These are phyloP conservation scores for Mycena amicta DNA, from an alignment of 768 basidiomycete species.

Conservation along the genomic window DNA sequence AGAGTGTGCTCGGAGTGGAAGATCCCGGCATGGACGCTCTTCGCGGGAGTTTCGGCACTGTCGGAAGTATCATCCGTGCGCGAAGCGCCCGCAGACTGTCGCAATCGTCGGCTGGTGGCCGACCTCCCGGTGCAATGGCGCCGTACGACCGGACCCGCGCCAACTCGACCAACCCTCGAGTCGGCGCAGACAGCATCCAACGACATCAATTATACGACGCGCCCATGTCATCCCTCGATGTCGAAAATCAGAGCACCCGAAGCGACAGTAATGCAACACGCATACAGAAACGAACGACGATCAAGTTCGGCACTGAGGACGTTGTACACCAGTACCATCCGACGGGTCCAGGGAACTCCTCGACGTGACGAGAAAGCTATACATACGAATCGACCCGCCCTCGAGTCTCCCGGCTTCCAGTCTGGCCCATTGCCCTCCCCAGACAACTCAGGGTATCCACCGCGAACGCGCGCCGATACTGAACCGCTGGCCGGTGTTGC, in stretches of 20 bases:
- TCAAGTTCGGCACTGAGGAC: constrained; percentile 79
- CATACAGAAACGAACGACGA: constrained; percentile 51
- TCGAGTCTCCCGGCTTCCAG: constrained; percentile 32
- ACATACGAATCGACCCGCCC: constrained; percentile 51
- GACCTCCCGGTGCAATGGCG: constrained; percentile 39
- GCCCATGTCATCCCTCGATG: constrained; percentile 63
- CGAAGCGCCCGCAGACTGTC: constrained; percentile 51
- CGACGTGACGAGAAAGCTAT: constrained; percentile 34
- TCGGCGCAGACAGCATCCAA: constrained; percentile 48
- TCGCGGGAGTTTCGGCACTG: constrained; percentile 86
- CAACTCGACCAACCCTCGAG: constrained; percentile 23
- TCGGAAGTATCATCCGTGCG: constrained; percentile 88
- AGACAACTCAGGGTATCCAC: constrained; percentile 17
- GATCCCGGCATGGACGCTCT: constrained; percentile 94
- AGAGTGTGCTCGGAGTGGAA: constrained; percentile 56
- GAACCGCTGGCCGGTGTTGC: constrained; percentile 12
- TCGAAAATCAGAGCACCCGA: constrained; percentile 42
- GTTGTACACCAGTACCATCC: constrained; percentile 74
- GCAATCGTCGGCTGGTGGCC: constrained; percentile 21
- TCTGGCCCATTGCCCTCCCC: constrained; percentile 35
- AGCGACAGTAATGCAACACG: constrained; percentile 36
- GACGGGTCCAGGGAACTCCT: constrained; percentile 51
- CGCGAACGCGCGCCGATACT: constrained; percentile 12
- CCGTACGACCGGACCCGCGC: constrained; percentile 32
- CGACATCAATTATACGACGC: constrained; percentile 89